phyloP scores from a whole-genome alignment of 2,329 filamentous ascomycete species.

The Colletotrichum neosansevieriae region DNA sequence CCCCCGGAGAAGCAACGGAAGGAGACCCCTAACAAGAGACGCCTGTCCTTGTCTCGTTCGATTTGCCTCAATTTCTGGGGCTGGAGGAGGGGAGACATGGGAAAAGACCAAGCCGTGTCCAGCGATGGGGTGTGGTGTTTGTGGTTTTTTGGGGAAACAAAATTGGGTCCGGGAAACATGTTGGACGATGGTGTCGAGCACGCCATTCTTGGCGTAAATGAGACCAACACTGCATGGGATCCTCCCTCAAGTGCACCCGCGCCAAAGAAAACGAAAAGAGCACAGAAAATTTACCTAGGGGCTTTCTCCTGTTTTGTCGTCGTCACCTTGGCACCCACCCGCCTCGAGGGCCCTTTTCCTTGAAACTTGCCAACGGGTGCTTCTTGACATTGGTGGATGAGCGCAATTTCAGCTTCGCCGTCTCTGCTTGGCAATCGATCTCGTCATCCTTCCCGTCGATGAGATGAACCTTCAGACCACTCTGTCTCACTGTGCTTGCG shows the following conservation, averaged over 20 bases:
- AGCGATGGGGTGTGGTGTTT: not conserved
- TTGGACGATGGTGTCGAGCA: constrained; percentile 40
- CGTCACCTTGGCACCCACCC: constrained; percentile 5
- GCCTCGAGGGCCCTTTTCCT: not conserved
- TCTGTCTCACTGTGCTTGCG: not conserved
- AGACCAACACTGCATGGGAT: constrained; percentile 27
- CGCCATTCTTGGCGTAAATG: constrained; percentile 40
- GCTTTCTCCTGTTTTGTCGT: constrained; percentile 2
- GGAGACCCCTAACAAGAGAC: not conserved
- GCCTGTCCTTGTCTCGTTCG: constrained; percentile 9
- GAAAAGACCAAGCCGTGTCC: not conserved
- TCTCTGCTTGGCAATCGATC: not conserved
- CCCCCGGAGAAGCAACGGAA: not conserved
- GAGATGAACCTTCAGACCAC: not conserved
- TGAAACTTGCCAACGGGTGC: not conserved
- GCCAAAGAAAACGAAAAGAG: constrained; percentile 31
- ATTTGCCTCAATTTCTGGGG: not conserved
- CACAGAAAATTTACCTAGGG: not conserved
- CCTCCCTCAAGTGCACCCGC: constrained; percentile 23
- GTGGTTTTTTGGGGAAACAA: constrained; percentile 2
- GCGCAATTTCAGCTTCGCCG: not conserved
- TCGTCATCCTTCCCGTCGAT: not conserved
- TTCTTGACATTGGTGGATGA: constrained; percentile 14
- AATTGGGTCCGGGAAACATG: constrained; percentile 35
- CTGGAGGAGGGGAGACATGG: constrained; percentile 7